These are phyloP conservation scores for Geotrichum cucujoidarum DNA, from an alignment of 1,139 yeast genomes.

Conservation along the genomic window DNA sequence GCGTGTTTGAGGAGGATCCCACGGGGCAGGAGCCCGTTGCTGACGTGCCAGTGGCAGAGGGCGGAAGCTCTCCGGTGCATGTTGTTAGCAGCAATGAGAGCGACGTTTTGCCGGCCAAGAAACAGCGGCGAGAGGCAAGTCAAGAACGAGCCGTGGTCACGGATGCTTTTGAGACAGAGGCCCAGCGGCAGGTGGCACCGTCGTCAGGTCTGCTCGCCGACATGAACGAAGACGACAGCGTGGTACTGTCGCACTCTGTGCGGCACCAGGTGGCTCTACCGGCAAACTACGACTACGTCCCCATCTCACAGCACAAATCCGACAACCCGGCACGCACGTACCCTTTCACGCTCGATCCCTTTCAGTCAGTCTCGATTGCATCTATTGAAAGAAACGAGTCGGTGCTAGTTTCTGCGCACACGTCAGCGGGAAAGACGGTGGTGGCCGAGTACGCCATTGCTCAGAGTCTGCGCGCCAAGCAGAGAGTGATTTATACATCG, in stretches of 20 bases:
- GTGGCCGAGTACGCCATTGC: conserved; percentile 95
- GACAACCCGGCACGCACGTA: conserved; percentile 68
- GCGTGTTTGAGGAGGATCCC: conserved; percentile 18
- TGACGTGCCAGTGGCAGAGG: background rate
- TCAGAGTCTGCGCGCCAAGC: conserved; percentile 84
- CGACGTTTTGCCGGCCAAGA: background rate
- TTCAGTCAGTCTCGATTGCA: conserved; percentile 92
- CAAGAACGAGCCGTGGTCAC: conserved; percentile 60
- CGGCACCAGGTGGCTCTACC: conserved; percentile 98
- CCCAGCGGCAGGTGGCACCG: conserved; percentile 79
- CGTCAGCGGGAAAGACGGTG: conserved; percentile 90
- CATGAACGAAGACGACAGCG: conserved; percentile 39
- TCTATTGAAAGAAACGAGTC: conserved; percentile 92
- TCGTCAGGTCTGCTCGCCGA: conserved; percentile 61
- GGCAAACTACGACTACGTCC: conserved; percentile 78
- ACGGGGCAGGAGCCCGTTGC: conserved; percentile 16
- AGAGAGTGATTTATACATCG: conserved; percentile 86
- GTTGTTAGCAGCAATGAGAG: background rate
- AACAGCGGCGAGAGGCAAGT: background rate
- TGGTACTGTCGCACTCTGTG: conserved; percentile 83
- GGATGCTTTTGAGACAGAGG: conserved; percentile 86
- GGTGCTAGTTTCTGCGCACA: conserved; percentile 96
- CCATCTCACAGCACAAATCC: conserved; percentile 75
- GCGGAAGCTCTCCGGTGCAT: background rate
- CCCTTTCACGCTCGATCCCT: conserved; percentile 90